Conservation (phyloP, 257 asterid genomes). For the Paraleonurus japonicus region DNA sequence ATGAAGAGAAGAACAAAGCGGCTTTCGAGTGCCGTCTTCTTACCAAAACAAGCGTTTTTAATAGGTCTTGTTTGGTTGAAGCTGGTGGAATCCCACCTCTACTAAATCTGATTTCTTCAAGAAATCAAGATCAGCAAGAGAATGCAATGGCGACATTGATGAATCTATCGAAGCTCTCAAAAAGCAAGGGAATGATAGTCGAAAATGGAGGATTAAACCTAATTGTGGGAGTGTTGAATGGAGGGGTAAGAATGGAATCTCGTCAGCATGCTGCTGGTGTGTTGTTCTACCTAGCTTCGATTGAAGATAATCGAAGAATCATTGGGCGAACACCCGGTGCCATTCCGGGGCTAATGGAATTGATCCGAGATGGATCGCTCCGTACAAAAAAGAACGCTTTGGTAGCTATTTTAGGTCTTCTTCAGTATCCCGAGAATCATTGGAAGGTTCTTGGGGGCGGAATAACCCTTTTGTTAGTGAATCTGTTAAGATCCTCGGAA, state of each 20-base stretch:
- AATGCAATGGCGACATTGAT: constrained; percentile 58
- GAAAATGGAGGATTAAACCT: constrained; percentile 50
- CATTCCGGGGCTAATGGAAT: constrained; percentile 46
- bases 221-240: constrained; percentile 44
- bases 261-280: constrained; percentile 77
- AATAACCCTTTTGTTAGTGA: constrained; percentile 45
- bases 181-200: constrained; percentile 39
- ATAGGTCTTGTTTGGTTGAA: constrained; percentile 74
- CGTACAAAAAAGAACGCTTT: constrained; percentile 59
- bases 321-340: constrained; percentile 54
- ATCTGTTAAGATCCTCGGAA: constrained; percentile 36
- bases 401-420: constrained; percentile 56
- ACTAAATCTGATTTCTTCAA: constrained; percentile 39
- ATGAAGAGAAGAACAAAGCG: constrained; percentile 43
- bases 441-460: constrained; percentile 53
- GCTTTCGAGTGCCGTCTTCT: constrained; percentile 70
- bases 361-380: constrained; percentile 45
- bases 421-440: constrained; percentile 61
- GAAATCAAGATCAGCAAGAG: constrained; percentile 42
- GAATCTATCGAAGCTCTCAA: constrained; percentile 56
- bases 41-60: constrained; percentile 74
- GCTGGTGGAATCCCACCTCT: constrained; percentile 54
- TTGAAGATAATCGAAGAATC: constrained; percentile 48
- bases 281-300: constrained; percentile 72
- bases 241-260: constrained; percentile 51